phyloP scores from a whole-genome alignment of 805 yeast species.

The Suhomyces faveliae region DNA sequence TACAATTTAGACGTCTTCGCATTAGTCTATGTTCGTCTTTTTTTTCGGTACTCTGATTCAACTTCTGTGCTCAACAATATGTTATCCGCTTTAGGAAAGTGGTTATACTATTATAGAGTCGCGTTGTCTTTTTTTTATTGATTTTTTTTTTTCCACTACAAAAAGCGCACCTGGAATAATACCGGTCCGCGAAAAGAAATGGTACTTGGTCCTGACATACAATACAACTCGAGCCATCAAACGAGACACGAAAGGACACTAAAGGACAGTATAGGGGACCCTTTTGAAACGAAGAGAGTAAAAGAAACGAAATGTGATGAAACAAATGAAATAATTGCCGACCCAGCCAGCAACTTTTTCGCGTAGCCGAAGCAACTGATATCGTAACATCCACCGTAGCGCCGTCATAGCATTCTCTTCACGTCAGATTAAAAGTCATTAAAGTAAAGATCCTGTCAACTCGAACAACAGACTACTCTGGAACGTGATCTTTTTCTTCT shows the following conservation, averaged over 20 bases:
- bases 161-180: background rate
- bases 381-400: too few species aligned
- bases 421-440: too few species aligned
- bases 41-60: background rate
- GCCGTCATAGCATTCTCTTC: too few species aligned
- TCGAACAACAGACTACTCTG: too few species aligned
- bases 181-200: background rate
- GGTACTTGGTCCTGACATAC: background rate
- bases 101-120: constrained; percentile 4
- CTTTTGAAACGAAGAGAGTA: background rate
- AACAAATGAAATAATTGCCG: too few species aligned
- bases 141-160: background rate
- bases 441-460: too few species aligned
- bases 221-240: background rate
- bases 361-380: background rate
- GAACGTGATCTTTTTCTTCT: too few species aligned
- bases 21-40: background rate
- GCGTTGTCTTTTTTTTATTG: background rate
- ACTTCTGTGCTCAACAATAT: background rate
- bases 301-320: too few species aligned
- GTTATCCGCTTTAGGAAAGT: constrained; percentile 1
- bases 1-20: background rate
- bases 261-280: background rate
- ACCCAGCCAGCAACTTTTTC: background rate
- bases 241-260: background rate